These are phyloP conservation scores for Astrothelium subdiscretum DNA, from an alignment of 495 filamentous ascomycete species.

Conservation along the genomic window DNA sequence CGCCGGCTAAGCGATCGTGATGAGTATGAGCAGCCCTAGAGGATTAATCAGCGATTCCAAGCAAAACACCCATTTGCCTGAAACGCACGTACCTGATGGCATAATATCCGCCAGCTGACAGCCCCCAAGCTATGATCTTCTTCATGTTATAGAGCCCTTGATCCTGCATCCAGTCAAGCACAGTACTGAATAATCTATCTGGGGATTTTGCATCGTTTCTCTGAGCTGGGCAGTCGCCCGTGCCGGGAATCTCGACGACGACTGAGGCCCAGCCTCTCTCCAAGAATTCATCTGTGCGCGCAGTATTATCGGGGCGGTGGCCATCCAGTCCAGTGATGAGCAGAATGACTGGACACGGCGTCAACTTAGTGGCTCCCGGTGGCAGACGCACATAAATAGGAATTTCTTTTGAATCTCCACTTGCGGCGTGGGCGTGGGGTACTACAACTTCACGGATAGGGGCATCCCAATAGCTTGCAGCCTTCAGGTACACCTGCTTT, in stretches of 20 bases:
- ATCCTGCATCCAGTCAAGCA: slow-evolving; percentile 52
- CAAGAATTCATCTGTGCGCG: slow-evolving; percentile 47
- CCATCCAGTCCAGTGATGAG: slow-evolving; percentile 67
- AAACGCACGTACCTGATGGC: slow-evolving; percentile 33
- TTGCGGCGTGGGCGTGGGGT: slow-evolving; percentile 38
- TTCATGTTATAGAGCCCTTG: slow-evolving; percentile 45
- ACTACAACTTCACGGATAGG: slow-evolving; percentile 46
- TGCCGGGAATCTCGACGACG: slow-evolving; percentile 63
- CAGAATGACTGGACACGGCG: slow-evolving; percentile 48
- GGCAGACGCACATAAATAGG: slow-evolving; percentile 55
- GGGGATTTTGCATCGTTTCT: slow-evolving; percentile 37
- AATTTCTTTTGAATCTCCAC: slow-evolving; percentile 40
- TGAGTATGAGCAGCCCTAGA: slow-evolving; percentile 58
- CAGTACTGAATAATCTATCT: slow-evolving; percentile 47
- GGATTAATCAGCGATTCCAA: neutral
- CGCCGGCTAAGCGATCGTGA: slow-evolving; percentile 39
- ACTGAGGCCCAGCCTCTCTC: slow-evolving; percentile 57
- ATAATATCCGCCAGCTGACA: slow-evolving; percentile 65
- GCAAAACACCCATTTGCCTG: neutral
- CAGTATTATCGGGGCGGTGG: slow-evolving; percentile 61
- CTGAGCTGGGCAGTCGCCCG: slow-evolving; percentile 62
- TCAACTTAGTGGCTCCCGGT: slow-evolving; percentile 20
- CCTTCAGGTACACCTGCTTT: slow-evolving; percentile 53
- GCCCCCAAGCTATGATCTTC: slow-evolving; percentile 58
- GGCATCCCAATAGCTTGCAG: slow-evolving; percentile 41